phyloP scores from a whole-genome alignment of 305 asterid species.

The Solanum hybrid region DNA sequence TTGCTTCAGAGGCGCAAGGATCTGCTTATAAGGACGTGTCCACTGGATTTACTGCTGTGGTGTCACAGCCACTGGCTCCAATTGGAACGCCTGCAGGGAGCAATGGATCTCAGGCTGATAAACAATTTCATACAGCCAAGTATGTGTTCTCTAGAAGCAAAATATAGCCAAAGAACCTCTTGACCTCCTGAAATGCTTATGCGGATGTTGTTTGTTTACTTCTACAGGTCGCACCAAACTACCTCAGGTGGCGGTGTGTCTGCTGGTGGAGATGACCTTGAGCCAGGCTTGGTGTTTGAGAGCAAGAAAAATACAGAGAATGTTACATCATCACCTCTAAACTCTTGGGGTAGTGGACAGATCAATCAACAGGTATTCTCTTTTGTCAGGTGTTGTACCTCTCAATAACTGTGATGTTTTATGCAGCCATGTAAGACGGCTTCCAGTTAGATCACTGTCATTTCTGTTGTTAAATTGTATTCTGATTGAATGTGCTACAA shows the following conservation, averaged over 20 bases:
- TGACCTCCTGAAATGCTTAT: conserved; percentile 5
- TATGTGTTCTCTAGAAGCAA: conserved; percentile 17
- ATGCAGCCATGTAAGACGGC: not conserved
- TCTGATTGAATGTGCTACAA: not conserved
- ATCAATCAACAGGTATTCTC: conserved; percentile 37
- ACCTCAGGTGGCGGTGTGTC: conserved; percentile 32
- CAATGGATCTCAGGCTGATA: conserved; percentile 38
- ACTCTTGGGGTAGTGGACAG: conserved; percentile 35
- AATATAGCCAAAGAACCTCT: not conserved
- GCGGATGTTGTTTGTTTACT: conserved; percentile 10
- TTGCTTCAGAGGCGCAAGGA: conserved; percentile 38
- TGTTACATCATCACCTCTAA: conserved; percentile 24
- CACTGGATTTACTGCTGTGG: conserved; percentile 23
- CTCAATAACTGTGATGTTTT: not conserved
- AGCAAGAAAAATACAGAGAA: conserved; percentile 38
- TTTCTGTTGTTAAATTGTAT: not conserved
- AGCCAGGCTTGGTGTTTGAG: conserved; percentile 39
- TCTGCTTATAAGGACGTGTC: conserved; percentile 38
- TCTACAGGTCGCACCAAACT: conserved; percentile 45
- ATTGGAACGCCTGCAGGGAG: conserved; percentile 57
- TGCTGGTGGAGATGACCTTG: conserved; percentile 38
- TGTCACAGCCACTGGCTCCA: conserved; percentile 55
- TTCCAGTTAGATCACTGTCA: not conserved
- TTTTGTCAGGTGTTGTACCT: not conserved
- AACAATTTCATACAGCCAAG: conserved; percentile 35